Conservation (phyloP, 2,329 filamentous ascomycete species). For the Pyrenochaeta sp. region DNA sequence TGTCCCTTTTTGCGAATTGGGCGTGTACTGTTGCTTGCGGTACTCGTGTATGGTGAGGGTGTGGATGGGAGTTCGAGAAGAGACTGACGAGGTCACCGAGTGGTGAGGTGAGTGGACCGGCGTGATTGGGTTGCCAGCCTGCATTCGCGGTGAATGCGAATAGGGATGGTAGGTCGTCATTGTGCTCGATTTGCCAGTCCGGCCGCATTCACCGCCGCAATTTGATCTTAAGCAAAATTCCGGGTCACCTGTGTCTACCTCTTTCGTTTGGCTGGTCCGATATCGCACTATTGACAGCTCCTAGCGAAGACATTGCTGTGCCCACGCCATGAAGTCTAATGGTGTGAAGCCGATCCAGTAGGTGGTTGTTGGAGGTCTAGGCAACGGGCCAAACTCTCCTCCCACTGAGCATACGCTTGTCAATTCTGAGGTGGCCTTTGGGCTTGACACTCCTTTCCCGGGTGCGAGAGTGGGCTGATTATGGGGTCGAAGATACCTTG, state of each 20-base stretch:
- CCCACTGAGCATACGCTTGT: background rate
- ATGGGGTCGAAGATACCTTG: background rate
- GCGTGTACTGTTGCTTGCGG: slow-evolving; percentile 48
- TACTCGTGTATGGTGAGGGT: slow-evolving; percentile 52
- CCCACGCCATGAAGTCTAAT: slow-evolving; percentile 13
- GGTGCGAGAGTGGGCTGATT: slow-evolving; percentile 1
- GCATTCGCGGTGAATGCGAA: slow-evolving; percentile 32
- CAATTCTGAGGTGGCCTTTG: slow-evolving; percentile 5
- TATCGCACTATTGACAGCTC: slow-evolving; percentile 10
- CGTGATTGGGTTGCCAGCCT: slow-evolving; percentile 35
- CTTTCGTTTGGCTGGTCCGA: slow-evolving; percentile 16
- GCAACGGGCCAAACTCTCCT: background rate
- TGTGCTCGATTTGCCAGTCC: slow-evolving; percentile 6
- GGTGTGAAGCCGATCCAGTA: slow-evolving; percentile 1
- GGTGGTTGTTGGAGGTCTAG: background rate
- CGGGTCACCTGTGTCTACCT: slow-evolving; percentile 9
- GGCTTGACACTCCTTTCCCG: background rate
- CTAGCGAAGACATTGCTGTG: slow-evolving; percentile 27
- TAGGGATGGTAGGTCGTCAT: slow-evolving; percentile 32
- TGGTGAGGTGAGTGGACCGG: slow-evolving; percentile 49
- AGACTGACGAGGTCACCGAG: slow-evolving; percentile 44
- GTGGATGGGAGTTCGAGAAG: slow-evolving; percentile 44
- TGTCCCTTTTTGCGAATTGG: slow-evolving; percentile 37
- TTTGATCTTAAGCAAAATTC: background rate
- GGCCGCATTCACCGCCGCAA: background rate